Conservation (phyloP, 2,329 filamentous ascomycete genomes). For the Botrytis deweyae region DNA sequence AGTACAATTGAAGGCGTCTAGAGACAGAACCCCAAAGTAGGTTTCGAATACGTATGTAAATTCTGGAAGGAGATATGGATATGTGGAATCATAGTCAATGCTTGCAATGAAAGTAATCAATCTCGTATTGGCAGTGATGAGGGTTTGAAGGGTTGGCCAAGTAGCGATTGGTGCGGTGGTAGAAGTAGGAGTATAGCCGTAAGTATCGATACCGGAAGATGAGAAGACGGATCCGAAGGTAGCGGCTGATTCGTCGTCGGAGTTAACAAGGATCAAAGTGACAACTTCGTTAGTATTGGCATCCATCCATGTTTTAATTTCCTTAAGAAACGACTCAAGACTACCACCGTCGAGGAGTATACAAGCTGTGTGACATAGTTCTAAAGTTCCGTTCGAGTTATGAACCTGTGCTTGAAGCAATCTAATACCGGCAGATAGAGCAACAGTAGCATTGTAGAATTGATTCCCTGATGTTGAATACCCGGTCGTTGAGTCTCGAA, state of each 20-base stretch:
- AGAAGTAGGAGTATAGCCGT: constrained; percentile 58
- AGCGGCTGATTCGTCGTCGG: constrained; percentile 54
- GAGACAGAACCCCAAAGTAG: constrained; percentile 60
- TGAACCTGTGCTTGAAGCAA: constrained; percentile 66
- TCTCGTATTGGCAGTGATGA: constrained; percentile 64
- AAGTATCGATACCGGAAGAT: constrained; percentile 57
- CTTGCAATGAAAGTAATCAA: constrained; percentile 69
- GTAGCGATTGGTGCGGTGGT: constrained; percentile 44
- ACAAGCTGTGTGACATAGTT: constrained; percentile 61
- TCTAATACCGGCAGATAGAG: constrained; percentile 61
- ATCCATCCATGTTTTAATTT: constrained; percentile 61
- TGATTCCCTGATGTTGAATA: constrained; percentile 54
- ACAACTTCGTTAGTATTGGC: constrained; percentile 59
- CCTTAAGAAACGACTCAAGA: constrained; percentile 54
- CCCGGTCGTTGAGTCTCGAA: constrained; percentile 47
- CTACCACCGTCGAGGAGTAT: constrained; percentile 57
- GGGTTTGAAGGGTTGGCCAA: constrained; percentile 71
- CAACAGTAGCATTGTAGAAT: constrained; percentile 55
- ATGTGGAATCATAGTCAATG: constrained; percentile 43
- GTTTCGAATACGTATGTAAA: constrained; percentile 73
- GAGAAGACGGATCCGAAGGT: constrained; percentile 48
- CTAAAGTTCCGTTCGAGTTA: constrained; percentile 49
- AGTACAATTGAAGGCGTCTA: constrained; percentile 69
- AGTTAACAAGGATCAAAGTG: constrained; percentile 62
- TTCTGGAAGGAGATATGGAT: constrained; percentile 62